These are phyloP conservation scores for Colletotrichum tabaci DNA, from an alignment of 2,329 filamentous ascomycete genomes.

Conservation along the genomic window DNA sequence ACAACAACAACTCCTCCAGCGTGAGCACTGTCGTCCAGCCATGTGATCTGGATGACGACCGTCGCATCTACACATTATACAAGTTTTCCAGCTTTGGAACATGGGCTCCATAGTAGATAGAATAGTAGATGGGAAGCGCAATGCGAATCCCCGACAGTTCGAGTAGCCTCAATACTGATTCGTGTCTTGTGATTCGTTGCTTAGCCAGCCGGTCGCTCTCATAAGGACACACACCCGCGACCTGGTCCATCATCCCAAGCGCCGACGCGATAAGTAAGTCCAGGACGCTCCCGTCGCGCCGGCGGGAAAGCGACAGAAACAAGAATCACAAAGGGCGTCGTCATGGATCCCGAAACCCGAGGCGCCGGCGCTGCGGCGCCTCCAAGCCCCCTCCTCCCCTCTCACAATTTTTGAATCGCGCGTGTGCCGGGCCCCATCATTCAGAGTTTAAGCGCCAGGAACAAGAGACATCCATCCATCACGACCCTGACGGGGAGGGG, in stretches of 20 bases:
- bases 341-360: not conserved
- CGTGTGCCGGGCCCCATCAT: not conserved
- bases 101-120: not conserved
- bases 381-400: not conserved
- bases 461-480: constrained; percentile 33
- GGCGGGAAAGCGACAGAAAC: not conserved
- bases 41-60: not conserved
- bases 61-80: not conserved
- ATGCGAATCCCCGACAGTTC: not conserved
- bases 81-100: not conserved
- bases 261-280: not conserved
- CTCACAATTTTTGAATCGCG: not conserved
- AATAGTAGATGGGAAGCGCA: not conserved
- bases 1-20: not conserved
- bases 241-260: not conserved
- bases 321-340: not conserved
- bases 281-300: not conserved
- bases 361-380: not conserved
- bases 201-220: not conserved
- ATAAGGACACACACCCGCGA: not conserved
- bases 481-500: not conserved
- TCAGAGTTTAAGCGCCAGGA: constrained; percentile 35
- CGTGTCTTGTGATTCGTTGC: not conserved
- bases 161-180: not conserved
- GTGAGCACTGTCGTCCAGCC: not conserved